Evolutionary conservation across 352 stramenopile species (phyloP).

Genomic region (Pythium chondricola): DNA sequence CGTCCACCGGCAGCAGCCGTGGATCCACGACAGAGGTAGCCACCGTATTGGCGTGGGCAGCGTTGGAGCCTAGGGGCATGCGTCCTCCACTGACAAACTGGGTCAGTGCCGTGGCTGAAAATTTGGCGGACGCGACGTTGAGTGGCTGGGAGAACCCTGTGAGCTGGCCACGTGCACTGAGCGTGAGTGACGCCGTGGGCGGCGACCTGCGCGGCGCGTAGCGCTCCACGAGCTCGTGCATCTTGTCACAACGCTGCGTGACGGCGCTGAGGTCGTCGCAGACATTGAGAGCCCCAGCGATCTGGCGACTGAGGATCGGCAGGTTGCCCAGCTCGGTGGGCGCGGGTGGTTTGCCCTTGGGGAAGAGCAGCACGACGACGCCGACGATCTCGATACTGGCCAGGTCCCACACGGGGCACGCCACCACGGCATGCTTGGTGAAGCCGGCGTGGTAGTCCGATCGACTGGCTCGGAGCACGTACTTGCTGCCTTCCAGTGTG

Average conservation of each 20-base stretch:
- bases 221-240: constrained; percentile 47
- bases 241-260: constrained; percentile 29
- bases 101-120: constrained; percentile 18
- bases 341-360: constrained; percentile 17
- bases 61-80: no score
- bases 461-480: constrained; percentile 28
- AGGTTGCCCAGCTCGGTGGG: constrained; percentile 44
- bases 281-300: constrained; percentile 63
- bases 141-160: constrained; percentile 49
- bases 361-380: constrained; percentile 57
- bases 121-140: constrained; percentile 36
- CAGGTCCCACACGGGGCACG: constrained; percentile 65
- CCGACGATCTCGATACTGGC: constrained; percentile 58
- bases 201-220: constrained; percentile 10
- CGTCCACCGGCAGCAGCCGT: constrained; percentile 33
- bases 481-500: constrained; percentile 12
- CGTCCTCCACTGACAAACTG: constrained; percentile 1
- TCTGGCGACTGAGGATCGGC: constrained; percentile 56
- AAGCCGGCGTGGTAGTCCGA: constrained; percentile 49
- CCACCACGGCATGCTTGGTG: constrained; percentile 50
- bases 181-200: constrained; percentile 24
- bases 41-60: not conserved
- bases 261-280: constrained; percentile 49
- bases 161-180: constrained; percentile 43
- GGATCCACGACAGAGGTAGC: constrained; percentile 1